Percentiles rank a stretch among this genome's conserved stretches.
Conservation (phyloP, 2,329 filamentous ascomycete species). For the Neospermospora avenae region DNA sequence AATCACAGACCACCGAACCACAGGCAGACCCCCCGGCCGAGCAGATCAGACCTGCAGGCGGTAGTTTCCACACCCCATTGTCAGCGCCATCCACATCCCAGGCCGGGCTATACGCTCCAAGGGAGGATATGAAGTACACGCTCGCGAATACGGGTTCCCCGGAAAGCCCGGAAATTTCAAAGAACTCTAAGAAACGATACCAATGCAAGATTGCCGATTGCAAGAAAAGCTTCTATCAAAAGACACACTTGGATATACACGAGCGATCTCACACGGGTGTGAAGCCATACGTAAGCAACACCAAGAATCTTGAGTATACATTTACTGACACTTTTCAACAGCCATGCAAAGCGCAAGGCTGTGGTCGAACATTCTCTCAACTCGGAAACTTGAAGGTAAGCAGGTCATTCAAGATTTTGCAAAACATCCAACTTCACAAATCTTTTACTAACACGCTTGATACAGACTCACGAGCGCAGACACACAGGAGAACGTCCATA, state of each 20-base stretch:
- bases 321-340: constrained; percentile 21
- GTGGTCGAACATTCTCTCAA: constrained; percentile 81
- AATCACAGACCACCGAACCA: constrained; percentile 43
- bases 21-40: constrained; percentile 26
- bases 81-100: constrained; percentile 19
- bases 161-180: constrained; percentile 18
- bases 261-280: constrained; percentile 82
- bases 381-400: constrained; percentile 81
- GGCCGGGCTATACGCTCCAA: constrained; percentile 6
- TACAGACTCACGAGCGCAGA: constrained; percentile 76
- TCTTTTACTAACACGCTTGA: constrained; percentile 3
- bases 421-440: not conserved
- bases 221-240: constrained; percentile 81
- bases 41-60: constrained; percentile 28
- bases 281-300: constrained; percentile 75
- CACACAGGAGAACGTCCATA: constrained; percentile 88
- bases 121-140: constrained; percentile 20
- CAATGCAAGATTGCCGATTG: constrained; percentile 72
- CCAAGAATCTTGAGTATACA: not conserved
- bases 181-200: constrained; percentile 56
- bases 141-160: constrained; percentile 25
- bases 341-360: constrained; percentile 65
- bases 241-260: constrained; percentile 91
- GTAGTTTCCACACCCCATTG: constrained; percentile 36
- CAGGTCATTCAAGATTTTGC: not conserved